Percentiles rank a stretch among this genome's conserved stretches.
These are phyloP conservation scores for Penicillium pancosmium DNA, from an alignment of 495 filamentous ascomycete species.

Conservation along the genomic window DNA sequence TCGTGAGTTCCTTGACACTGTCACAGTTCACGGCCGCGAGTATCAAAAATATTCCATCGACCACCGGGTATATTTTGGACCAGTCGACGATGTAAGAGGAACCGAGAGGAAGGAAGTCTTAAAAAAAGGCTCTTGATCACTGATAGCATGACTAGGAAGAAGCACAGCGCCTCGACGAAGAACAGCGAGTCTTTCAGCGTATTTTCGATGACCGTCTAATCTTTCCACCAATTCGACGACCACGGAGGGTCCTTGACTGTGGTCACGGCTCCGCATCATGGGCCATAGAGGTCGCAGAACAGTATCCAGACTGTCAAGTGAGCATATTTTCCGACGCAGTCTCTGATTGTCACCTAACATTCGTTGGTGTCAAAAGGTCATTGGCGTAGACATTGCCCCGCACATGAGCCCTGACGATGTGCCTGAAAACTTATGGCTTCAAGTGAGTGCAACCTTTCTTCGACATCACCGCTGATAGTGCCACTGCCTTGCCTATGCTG, in stretches of 20 bases:
- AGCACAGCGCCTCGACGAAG: slow-evolving; percentile 69
- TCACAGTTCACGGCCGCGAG: slow-evolving; percentile 66
- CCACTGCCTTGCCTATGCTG: background rate
- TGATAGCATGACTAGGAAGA: slow-evolving; percentile 66
- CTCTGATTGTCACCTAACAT: slow-evolving; percentile 19
- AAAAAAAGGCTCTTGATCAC: background rate
- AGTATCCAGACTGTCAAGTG: slow-evolving; percentile 76
- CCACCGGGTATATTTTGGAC: slow-evolving; percentile 72
- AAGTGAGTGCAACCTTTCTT: slow-evolving; percentile 47
- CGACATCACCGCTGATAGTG: background rate
- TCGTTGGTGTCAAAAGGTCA: slow-evolving; percentile 58
- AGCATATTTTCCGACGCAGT: slow-evolving; percentile 8
- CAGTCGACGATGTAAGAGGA: slow-evolving; percentile 78
- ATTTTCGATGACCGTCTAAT: slow-evolving; percentile 78
- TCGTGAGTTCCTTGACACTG: slow-evolving; percentile 60
- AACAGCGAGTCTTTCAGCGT: slow-evolving; percentile 70
- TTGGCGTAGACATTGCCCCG: slow-evolving; percentile 79
- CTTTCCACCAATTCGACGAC: slow-evolving; percentile 71
- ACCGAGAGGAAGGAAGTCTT: background rate
- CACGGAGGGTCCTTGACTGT: slow-evolving; percentile 74
- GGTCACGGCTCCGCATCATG: slow-evolving; percentile 69
- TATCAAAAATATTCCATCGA: slow-evolving; percentile 78
- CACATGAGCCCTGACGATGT: slow-evolving; percentile 70
- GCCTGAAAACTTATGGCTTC: slow-evolving; percentile 71
- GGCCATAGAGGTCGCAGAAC: slow-evolving; percentile 63